A percentile compares a stretch with the other conserved stretches of the same genome.
phyloP scores from a whole-genome alignment of 2,329 filamentous ascomycete genomes.

The Alternaria conjuncta region DNA sequence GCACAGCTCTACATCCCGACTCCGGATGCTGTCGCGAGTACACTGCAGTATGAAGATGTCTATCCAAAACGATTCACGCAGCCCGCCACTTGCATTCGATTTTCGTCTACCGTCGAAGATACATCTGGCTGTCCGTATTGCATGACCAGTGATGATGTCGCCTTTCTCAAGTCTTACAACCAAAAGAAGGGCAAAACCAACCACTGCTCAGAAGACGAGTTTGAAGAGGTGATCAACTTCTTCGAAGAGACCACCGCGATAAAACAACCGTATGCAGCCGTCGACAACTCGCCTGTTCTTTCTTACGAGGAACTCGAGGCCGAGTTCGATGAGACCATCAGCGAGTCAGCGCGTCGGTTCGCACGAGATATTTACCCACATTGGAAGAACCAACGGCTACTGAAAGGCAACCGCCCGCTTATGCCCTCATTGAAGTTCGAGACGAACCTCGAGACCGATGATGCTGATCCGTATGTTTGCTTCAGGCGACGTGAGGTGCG shows the following conservation, averaged over 20 bases:
- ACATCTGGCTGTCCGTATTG: constrained; percentile 90
- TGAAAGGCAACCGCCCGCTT: constrained; percentile 72
- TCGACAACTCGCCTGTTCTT: constrained; percentile 84
- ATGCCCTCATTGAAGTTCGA: constrained; percentile 89
- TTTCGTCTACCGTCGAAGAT: constrained; percentile 97
- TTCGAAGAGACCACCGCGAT: constrained; percentile 86
- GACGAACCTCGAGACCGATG: constrained; percentile 90
- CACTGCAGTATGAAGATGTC: constrained; percentile 84
- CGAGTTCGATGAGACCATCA: constrained; percentile 66
- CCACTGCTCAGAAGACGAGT: constrained; percentile 84
- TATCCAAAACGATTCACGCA: constrained; percentile 82
- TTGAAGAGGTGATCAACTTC: constrained; percentile 92
- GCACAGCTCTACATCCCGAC: constrained; percentile 71
- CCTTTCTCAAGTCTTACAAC: constrained; percentile 84
- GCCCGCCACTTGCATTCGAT: constrained; percentile 93
- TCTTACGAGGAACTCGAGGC: constrained; percentile 65
- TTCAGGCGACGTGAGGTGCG: constrained; percentile 94
- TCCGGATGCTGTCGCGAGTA: constrained; percentile 67
- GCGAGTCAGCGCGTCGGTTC: constrained; percentile 62
- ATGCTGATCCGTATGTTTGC: constrained; percentile 96
- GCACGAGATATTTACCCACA: constrained; percentile 86
- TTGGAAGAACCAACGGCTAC: constrained; percentile 77
- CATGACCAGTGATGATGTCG: constrained; percentile 89
- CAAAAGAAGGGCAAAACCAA: constrained; percentile 68
- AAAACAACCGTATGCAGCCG: constrained; percentile 85